These are phyloP conservation scores for Polygonum maritimum DNA, from an alignment of 148 eudicot species.

Conservation along the genomic window DNA sequence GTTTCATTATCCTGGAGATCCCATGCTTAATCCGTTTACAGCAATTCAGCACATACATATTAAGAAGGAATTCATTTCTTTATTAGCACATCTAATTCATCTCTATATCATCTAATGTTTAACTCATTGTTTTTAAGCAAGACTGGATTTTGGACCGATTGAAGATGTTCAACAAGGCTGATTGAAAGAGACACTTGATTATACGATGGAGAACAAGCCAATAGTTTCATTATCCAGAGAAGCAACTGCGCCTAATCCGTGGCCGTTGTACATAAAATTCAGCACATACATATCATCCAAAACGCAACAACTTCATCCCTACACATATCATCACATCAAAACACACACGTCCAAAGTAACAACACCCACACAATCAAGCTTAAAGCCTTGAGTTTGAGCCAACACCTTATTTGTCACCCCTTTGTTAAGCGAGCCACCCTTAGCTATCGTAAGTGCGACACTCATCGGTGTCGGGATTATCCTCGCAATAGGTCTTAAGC, in stretches of 20 bases:
- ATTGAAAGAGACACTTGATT: too few species aligned
- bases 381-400: background rate
- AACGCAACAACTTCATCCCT: background rate
- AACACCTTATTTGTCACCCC: background rate
- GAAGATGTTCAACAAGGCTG: too few species aligned
- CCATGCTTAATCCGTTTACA: too few species aligned
- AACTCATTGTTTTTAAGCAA: background rate
- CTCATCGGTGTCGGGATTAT: constrained; percentile 80
- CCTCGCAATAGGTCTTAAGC: constrained; percentile 65
- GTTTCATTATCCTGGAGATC: background rate
- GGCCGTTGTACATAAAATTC: background rate
- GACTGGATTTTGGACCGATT: too few species aligned
- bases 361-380: background rate
- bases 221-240: background rate
- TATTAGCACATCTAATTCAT: background rate
- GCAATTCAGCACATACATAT: background rate
- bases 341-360: background rate
- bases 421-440: background rate
- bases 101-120: background rate
- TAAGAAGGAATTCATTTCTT: background rate
- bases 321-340: too few species aligned
- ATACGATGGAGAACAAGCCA: background rate
- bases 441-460: constrained; percentile 85
- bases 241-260: too few species aligned
- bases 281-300: background rate